A percentile compares a stretch with the other conserved stretches of the same genome.
Evolutionary conservation across 306 rosid species (phyloP).

Genomic region (Psophocarpus tetragonolobus): DNA sequence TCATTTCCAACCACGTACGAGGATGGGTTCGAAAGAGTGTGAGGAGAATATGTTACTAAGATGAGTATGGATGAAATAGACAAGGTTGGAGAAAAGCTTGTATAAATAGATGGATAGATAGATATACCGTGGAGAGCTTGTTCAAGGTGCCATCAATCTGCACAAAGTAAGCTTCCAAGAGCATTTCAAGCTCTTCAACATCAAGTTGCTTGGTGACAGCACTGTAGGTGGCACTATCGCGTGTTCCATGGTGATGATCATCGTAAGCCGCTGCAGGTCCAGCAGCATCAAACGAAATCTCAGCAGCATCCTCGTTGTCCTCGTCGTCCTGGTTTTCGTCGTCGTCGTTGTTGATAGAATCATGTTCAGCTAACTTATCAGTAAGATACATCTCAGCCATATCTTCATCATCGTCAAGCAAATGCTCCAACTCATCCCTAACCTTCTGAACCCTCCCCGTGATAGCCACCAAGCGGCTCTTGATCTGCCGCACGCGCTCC

Average conservation of each 20-base stretch:
- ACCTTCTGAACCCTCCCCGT: conserved; percentile 98
- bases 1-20: no score
- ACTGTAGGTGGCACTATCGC: conserved; percentile 64
- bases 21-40: no score
- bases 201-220: conserved; percentile 70
- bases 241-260: conserved; percentile 65
- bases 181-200: conserved; percentile 99
- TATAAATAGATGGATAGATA: not conserved
- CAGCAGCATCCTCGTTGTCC: conserved; percentile 47
- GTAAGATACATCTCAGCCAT: conserved; percentile 99
- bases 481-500: conserved; percentile 95
- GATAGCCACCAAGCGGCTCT: conserved; percentile 95
- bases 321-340: conserved; percentile 37
- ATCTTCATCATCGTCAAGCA: conserved; percentile 92
- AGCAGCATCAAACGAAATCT: conserved; percentile 61
- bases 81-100: no score
- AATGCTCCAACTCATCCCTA: conserved; percentile 93
- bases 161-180: conserved; percentile 95
- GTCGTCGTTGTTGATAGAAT: conserved; percentile 45
- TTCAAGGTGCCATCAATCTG: conserved; percentile 92
- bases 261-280: conserved; percentile 41
- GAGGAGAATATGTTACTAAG: no score
- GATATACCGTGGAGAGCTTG: conserved; percentile 56
- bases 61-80: no score
- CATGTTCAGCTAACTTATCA: conserved; percentile 67